phyloP scores from a whole-genome alignment of 805 yeast species.

The Zygosaccharomyces kombuchaensis region DNA sequence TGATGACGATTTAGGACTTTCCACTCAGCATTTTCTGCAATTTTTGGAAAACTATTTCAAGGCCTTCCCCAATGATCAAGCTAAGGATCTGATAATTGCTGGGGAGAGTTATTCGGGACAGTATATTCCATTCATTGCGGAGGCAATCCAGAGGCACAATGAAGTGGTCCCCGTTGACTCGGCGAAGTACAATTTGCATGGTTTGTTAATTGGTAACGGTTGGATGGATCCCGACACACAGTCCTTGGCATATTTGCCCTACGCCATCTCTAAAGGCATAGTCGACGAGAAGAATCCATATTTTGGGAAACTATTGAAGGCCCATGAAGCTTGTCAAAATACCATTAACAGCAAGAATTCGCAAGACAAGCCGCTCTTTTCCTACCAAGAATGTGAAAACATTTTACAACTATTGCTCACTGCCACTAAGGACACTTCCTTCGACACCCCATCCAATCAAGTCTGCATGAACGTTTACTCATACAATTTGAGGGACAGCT shows the following conservation, averaged over 20 bases:
- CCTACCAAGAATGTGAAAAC: constrained; percentile 43
- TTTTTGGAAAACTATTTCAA: constrained; percentile 65
- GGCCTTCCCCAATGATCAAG: constrained; percentile 66
- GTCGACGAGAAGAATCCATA: constrained; percentile 40
- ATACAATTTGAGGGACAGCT: constrained; percentile 60
- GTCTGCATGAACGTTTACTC: constrained; percentile 84
- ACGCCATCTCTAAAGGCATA: constrained; percentile 54
- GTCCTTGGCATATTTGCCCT: constrained; percentile 75
- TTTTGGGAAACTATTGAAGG: constrained; percentile 41
- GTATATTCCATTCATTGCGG: constrained; percentile 84
- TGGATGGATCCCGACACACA: constrained; percentile 90
- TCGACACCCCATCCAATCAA: constrained; percentile 26
- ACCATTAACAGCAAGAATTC: constrained; percentile 36
- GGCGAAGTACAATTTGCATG: constrained; percentile 45
- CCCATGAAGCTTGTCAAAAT: constrained; percentile 60
- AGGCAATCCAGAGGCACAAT: constrained; percentile 51
- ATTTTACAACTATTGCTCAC: constrained; percentile 33
- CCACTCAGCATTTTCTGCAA: constrained; percentile 55
- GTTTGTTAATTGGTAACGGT: constrained; percentile 83
- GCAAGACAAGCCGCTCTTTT: constrained; percentile 22
- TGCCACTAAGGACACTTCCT: constrained; percentile 25
- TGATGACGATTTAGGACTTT: constrained; percentile 50
- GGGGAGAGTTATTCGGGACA: constrained; percentile 99
- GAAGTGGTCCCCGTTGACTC: constrained; percentile 21
- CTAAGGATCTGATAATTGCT: constrained; percentile 67